Evolutionary conservation across 1,284 basidiomycete species (phyloP), one percentile per base, ranked within the genome.

Genomic region (Puccinia novopanici): DNA sequence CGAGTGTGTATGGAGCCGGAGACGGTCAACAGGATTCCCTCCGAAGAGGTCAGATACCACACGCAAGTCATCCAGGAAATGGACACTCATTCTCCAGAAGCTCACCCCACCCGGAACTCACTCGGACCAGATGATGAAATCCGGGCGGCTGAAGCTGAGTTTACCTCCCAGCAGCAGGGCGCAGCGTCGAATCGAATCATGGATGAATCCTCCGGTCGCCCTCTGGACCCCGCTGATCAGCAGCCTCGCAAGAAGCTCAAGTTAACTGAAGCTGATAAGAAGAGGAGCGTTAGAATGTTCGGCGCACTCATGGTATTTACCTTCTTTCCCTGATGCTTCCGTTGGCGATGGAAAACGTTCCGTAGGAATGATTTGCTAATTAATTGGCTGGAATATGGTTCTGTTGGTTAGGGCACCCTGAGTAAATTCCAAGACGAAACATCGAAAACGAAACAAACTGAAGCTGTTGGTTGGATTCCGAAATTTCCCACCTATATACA

Each of bases 391-490:
- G 37, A 30, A 65, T 6, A 40, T n/a, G 50, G 15, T 22, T 50
- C 22, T 27, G 30, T 55, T 42, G 27, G n/a, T 52, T 50, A 80
- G 78, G 78, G 78, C 3, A 80, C 78, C n/a, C 24, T 80, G 19
- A 80, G 70, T 30, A 80, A 80, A 55, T 80, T 80, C 42, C 68
- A 80, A 24, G 70, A 80, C 24, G 78, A 80, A 50, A 80, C 78
- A 8, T 73, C 70, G 12, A 80, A 73, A 42, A 80, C 40, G n/a
- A 61, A 61, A 37, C 78, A 80, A 42, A 80, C 78, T 45, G 78
- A 80, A 40, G 78, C 78, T 30, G 78, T 80, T 61, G n/a, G 78
- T 80, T 22, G 2, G 12, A 19, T 76, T 67, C 19, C n/a, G 9
- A 40, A 37, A 19, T 13, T 52, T 13, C 24, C n/a, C 9, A 3